Conservation (phyloP, 345 rosid genomes). For the Cardiospermum halicacabum region DNA sequence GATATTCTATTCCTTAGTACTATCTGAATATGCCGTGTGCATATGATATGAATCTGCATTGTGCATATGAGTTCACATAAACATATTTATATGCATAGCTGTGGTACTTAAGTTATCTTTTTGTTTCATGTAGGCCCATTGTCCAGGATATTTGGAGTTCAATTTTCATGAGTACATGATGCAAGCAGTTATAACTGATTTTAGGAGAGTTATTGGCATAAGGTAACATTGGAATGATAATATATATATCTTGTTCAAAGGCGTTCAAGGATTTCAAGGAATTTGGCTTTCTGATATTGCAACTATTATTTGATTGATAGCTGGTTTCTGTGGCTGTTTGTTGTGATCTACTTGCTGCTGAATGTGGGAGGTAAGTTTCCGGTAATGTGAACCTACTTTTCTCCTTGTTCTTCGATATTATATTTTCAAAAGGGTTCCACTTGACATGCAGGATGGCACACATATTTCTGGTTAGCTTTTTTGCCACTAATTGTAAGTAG, state of each 20-base stretch:
- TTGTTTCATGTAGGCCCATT: slow-evolving; percentile 39
- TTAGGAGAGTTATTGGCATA: slow-evolving; percentile 68
- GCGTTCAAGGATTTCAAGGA: neutral
- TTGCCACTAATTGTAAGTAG: slow-evolving; percentile 71
- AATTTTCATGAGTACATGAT: slow-evolving; percentile 67
- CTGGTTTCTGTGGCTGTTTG: slow-evolving; percentile 89
- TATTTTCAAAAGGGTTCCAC: neutral
- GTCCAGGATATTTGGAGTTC: slow-evolving; percentile 25
- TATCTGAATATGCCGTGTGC: neutral
- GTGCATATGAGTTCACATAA: no score
- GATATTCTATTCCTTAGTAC: no score
- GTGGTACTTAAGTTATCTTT: neutral
- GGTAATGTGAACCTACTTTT: neutral
- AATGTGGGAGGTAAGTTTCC: slow-evolving; percentile 52
- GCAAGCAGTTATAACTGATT: slow-evolving; percentile 57
- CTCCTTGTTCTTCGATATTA: neutral
- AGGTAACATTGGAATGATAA: slow-evolving; percentile 34
- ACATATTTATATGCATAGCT: neutral
- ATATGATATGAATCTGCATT: no score
- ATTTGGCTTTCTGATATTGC: neutral
- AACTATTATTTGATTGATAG: slow-evolving; percentile 30
- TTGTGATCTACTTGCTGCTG: slow-evolving; percentile 67
- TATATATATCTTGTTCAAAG: neutral
- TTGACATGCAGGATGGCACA: slow-evolving; percentile 69
- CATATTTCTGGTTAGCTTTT: slow-evolving; percentile 82